Conservation (phyloP, 2,329 filamentous ascomycete genomes). For the Lachnellula arida region DNA sequence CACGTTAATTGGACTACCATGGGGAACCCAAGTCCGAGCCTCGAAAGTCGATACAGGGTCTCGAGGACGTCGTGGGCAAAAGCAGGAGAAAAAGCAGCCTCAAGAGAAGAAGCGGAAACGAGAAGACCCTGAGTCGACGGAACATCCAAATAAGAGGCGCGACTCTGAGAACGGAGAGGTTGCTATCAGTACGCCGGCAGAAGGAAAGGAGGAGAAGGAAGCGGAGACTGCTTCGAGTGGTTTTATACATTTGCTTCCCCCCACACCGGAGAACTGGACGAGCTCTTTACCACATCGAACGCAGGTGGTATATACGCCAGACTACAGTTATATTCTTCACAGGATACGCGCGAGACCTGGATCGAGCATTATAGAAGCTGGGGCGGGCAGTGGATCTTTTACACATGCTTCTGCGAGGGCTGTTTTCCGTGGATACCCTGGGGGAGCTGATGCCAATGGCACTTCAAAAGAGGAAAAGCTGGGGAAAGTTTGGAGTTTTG, state of each 20-base stretch:
- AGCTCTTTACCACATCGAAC: slow-evolving; percentile 74
- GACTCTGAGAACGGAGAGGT: slow-evolving; percentile 12
- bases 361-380: slow-evolving; percentile 70
- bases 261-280: slow-evolving; percentile 80
- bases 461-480: slow-evolving; percentile 34
- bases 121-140: slow-evolving; percentile 32
- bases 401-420: slow-evolving; percentile 74
- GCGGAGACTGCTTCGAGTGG: slow-evolving; percentile 56
- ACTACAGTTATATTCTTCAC: slow-evolving; percentile 81
- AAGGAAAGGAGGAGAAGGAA: slow-evolving; percentile 40
- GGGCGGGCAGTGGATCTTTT: slow-evolving; percentile 78
- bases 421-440: slow-evolving; percentile 67
- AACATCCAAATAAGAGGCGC: slow-evolving; percentile 5
- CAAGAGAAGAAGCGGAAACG: slow-evolving; percentile 41
- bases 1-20: slow-evolving; percentile 71
- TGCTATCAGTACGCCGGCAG: slow-evolving; percentile 26
- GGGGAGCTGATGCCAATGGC: slow-evolving; percentile 31
- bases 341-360: slow-evolving; percentile 70
- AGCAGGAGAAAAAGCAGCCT: slow-evolving; percentile 49
- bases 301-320: slow-evolving; percentile 81
- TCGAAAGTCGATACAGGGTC: slow-evolving; percentile 89
- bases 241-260: slow-evolving; percentile 73
- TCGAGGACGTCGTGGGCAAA: slow-evolving; percentile 67
- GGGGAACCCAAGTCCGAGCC: slow-evolving; percentile 88
- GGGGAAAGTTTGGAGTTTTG: slow-evolving; percentile 77